Conservation (phyloP, 2,329 filamentous ascomycete species). For the Paracoccidioides brasiliensis region DNA sequence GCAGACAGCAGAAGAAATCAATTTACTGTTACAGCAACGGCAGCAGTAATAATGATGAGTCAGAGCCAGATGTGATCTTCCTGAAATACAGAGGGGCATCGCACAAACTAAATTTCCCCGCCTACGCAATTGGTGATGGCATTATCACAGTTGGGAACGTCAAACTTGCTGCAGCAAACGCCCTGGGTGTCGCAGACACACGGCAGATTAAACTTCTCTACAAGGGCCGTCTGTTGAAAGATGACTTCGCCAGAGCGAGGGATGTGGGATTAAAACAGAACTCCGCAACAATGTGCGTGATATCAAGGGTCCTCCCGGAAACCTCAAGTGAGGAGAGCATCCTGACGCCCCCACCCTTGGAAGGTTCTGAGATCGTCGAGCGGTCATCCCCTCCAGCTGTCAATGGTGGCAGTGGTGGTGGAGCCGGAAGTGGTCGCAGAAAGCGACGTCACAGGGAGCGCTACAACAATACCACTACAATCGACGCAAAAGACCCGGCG, state of each 20-base stretch:
- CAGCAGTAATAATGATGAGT: constrained; percentile 14
- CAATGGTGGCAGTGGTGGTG: not conserved
- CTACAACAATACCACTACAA: constrained; percentile 12
- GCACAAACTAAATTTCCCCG: constrained; percentile 32
- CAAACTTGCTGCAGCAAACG: constrained; percentile 27
- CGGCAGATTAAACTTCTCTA: constrained; percentile 33
- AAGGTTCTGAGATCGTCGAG: not conserved
- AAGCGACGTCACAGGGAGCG: constrained; percentile 9
- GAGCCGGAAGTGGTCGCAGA: not conserved
- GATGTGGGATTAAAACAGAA: constrained; percentile 36
- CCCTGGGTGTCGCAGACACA: constrained; percentile 23
- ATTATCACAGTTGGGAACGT: constrained; percentile 30
- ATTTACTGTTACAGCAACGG: constrained; percentile 9
- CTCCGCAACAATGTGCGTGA: constrained; percentile 35
- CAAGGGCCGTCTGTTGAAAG: constrained; percentile 33
- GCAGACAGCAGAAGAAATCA: not conserved
- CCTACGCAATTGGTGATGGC: constrained; percentile 37
- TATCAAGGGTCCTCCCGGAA: constrained; percentile 21
- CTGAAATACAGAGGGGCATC: constrained; percentile 31
- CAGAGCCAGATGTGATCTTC: constrained; percentile 31
- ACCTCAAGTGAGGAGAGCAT: constrained; percentile 16
- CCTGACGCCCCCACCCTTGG: not conserved
- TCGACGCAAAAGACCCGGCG: constrained; percentile 7
- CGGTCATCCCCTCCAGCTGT: not conserved
- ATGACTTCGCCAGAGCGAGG: constrained; percentile 28